Conservation (phyloP, 345 rosid genomes). For the Salix udensis region DNA sequence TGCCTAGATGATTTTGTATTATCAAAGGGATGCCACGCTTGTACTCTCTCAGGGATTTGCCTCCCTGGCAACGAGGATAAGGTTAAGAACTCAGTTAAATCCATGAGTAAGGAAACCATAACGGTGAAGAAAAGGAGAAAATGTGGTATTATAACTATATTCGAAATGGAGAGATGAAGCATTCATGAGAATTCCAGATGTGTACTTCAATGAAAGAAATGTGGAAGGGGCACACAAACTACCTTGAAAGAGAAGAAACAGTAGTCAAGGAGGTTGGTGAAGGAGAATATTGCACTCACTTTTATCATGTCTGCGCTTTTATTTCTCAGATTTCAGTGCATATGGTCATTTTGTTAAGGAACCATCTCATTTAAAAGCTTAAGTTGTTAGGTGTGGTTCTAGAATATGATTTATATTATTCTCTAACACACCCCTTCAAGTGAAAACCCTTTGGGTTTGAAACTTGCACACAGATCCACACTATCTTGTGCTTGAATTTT, state of each 20-base stretch:
- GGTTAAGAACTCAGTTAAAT: neutral
- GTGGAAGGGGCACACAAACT: neutral
- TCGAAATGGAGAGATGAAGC: neutral
- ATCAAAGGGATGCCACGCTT: neutral
- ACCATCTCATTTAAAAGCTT: too few species aligned
- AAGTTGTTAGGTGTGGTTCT: too few species aligned
- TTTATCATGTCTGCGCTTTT: neutral
- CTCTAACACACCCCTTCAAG: too few species aligned
- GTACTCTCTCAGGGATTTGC: neutral
- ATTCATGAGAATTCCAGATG: neutral
- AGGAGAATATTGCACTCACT: neutral
- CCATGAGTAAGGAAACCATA: neutral
- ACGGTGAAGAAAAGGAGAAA: neutral
- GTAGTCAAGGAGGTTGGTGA: neutral
- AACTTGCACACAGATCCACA: too few species aligned
- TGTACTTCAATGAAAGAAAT: neutral
- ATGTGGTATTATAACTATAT: neutral
- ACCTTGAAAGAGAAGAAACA: slow-evolving; percentile 9
- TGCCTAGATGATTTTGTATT: neutral
- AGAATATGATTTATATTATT: too few species aligned
- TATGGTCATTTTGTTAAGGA: neutral
- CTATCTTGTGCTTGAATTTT: too few species aligned
- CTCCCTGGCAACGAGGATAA: neutral
- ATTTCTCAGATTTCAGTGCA: neutral
- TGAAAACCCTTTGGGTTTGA: too few species aligned